Evolutionary conservation across 257 asterid genomes (phyloP), one percentile per base, ranked within the genome.

Genomic region (Lithospermum erythrorhizon): DNA sequence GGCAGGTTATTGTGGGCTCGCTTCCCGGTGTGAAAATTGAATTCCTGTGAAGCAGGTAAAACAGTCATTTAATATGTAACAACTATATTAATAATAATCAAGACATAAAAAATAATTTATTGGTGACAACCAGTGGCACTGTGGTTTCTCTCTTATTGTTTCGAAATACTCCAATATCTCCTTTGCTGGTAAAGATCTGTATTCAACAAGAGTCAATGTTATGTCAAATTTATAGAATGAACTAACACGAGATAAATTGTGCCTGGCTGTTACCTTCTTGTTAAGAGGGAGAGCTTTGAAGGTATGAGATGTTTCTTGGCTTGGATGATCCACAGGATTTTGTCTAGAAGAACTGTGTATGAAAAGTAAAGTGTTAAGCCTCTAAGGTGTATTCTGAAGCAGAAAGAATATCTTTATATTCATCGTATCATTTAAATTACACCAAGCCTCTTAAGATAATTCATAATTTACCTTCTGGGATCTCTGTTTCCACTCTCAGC

Each of bases 111-210:
- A 61, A 30, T 60, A 68, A 61, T 5, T 61, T 22, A 65, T 49
- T 45, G 55, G 18, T 65, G 62, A 63, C 55, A 75, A 91, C 98
- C 98, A 73, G 65, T 58, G 95, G 94, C 62, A 84, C 87, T 22
- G 95, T 91, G 60, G 77, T 62, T 70, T 82, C 97, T 76, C 77
- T 78, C 81, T 86, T 91, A 69, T 37, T 67, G 73, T 81, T 88
- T 25, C 89, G 75, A 59, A 81, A 84, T 67, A 86, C 68, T 48
- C 97, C 98, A 62, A 84, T 73, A 54, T 86, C 95, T 60, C 96
- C 98, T 81, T 83, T 91, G 85, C 98, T 88, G 29, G 86, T 75
- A 64, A 91, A 73, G 64, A 91, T 82, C 98, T 86, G 83, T 53
- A 65, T 29, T 20, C 53, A 37, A 30, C 14, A n/a, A 14, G 27